Evolutionary conservation across 129 eudicot genomes (phyloP), one percentile per base, ranked within the genome.

Genomic region (Oenanthe sinensis): DNA sequence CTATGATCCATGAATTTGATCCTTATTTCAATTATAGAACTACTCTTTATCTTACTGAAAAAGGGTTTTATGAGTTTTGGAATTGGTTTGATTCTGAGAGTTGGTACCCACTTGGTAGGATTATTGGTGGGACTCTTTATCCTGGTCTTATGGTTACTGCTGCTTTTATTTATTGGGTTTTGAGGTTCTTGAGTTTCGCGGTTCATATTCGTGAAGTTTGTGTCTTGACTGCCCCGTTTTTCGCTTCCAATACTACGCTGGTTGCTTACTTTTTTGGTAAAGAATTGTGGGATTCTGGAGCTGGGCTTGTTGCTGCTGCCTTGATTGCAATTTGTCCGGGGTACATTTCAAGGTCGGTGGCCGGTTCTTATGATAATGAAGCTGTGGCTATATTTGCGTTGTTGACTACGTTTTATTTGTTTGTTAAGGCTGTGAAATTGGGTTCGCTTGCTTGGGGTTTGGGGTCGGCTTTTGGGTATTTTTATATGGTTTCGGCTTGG

Each of bases 111-210:
- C 86, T 94, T 10, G 98, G 98, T 3, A 77, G 98, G 43, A 91
- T 94, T 58, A 81, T 94, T 26, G 98, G 98, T 5, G 98, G 98
- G 8, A 94, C 98, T 1, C 89, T 94, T 1, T 94, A 94, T 60
- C 98, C 98, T 0, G 98, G 98, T 10, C 89, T 94, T 48, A 94
- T 94, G 98, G 97, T 94, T 60, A 94, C 98, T 8, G 98, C 98
- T 4, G 98, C 98, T 33, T 2, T 91, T 1, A 88, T 94, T 54
- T 94, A 88, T 78, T 94, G 96, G 96, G 71, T 81, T n/a, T 83
- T 94, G 1, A 82, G 89, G 37, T 88, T 94, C 40, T 82, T 94
- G 68, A 83, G 98, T 10, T 94, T 94, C 45, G 87, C 93, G 0
- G 97, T 94, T 36, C 98, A 94, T 71, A 94, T 94, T 33, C 92